These are phyloP conservation scores for Pythium myriotylum DNA, from an alignment of 352 stramenopile species.

Conservation along the genomic window DNA sequence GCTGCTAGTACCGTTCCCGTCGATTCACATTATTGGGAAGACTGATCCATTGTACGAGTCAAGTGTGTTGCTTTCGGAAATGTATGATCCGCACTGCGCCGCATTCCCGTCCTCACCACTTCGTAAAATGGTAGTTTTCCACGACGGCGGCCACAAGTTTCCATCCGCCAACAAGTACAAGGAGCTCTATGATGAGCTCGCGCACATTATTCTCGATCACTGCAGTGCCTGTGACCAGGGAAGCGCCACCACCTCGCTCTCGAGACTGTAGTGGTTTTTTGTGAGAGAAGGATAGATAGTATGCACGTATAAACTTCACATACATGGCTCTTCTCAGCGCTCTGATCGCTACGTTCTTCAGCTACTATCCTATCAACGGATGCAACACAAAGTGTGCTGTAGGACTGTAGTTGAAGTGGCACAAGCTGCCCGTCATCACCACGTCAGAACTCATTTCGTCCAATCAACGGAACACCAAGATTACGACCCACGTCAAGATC, in stretches of 20 bases:
- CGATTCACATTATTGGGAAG: constrained; percentile 51
- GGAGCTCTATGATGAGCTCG: constrained; percentile 32
- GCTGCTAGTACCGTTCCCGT: constrained; percentile 31
- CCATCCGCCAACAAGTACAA: constrained; percentile 31
- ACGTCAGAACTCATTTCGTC: too few relatives aligned
- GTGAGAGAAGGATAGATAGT: background rate
- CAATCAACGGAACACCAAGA: too few relatives aligned
- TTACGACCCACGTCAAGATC: too few relatives aligned
- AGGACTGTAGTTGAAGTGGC: too few relatives aligned
- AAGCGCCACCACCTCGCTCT: background rate
- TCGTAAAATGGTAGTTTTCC: constrained; percentile 39
- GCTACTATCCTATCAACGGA: too few relatives aligned
- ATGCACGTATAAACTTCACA: too few relatives aligned
- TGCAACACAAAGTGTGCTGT: too few relatives aligned
- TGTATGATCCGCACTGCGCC: constrained; percentile 35
- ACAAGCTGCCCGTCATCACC: too few relatives aligned
- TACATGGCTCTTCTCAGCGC: too few relatives aligned
- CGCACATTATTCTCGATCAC: constrained; percentile 29
- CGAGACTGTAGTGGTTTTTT: constrained; percentile 9
- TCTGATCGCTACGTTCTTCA: too few relatives aligned
- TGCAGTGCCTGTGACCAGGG: constrained; percentile 23
- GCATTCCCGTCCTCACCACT: constrained; percentile 15
- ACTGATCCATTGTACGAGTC: constrained; percentile 37
- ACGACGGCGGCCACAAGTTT: constrained; percentile 45
- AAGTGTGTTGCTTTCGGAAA: constrained; percentile 30